Conservation (phyloP, 139 green algal species). For the Zygnema cylindricum region DNA sequence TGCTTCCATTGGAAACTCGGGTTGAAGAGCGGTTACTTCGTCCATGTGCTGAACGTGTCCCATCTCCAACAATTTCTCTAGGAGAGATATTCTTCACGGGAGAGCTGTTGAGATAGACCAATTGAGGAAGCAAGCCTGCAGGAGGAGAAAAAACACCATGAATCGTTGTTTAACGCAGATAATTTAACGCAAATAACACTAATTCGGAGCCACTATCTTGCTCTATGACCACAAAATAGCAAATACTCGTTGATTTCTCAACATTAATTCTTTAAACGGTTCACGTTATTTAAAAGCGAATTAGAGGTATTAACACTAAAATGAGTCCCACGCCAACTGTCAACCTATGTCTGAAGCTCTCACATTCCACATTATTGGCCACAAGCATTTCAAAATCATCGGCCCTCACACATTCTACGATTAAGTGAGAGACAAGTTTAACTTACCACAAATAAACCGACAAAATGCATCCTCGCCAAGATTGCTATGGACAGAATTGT, state of each 20-base stretch:
- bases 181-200: not conserved
- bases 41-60: no score
- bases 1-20: not conserved
- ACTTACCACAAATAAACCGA: slow-evolving; percentile 34
- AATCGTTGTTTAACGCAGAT: no score
- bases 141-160: no score
- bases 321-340: no score
- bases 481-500: slow-evolving; percentile 42
- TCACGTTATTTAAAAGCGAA: no score
- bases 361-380: not conserved
- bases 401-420: not conserved
- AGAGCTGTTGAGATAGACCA: slow-evolving; percentile 51
- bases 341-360: no score
- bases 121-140: slow-evolving; percentile 47
- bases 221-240: not conserved
- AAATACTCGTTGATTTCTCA: not conserved
- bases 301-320: no score
- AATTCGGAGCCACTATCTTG: not conserved
- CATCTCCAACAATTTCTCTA: not conserved
- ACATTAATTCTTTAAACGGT: no score
- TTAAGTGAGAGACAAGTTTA: not conserved
- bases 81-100: slow-evolving; percentile 9
- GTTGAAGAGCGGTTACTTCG: not conserved
- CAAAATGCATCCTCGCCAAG: slow-evolving; percentile 33
- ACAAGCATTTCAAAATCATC: not conserved